A percentile compares a stretch with the other conserved stretches of the same genome.
Evolutionary conservation across 192 early-diverging fungal species (phyloP).

Genomic region (Coemansia nantahalensis): DNA sequence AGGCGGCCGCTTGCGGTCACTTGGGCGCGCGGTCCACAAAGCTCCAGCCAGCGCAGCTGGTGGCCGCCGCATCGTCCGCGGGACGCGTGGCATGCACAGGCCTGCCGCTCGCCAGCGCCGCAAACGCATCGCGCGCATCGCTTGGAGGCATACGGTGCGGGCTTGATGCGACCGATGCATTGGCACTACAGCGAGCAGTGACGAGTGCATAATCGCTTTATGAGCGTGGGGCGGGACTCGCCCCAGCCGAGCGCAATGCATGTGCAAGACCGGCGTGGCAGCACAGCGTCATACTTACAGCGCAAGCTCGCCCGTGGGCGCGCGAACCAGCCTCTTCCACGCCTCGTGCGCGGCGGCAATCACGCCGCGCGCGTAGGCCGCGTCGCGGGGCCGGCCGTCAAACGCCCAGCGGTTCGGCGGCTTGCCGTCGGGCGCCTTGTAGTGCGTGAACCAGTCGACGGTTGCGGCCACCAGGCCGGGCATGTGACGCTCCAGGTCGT

Average conservation of each 20-base stretch:
- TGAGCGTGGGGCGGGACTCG: no score
- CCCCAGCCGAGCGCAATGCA: neutral
- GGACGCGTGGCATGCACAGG: conserved; percentile 4
- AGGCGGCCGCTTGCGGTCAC: no score
- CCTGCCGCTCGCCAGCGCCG: conserved; percentile 8
- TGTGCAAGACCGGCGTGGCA: no score
- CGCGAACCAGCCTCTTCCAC: conserved; percentile 80
- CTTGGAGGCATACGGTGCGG: conserved; percentile 11
- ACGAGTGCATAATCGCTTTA: no score
- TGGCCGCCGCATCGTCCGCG: neutral
- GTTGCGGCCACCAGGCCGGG: conserved; percentile 93
- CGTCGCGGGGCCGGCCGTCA: conserved; percentile 68
- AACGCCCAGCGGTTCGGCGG: conserved; percentile 99
- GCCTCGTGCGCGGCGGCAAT: conserved; percentile 87
- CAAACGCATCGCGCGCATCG: conserved; percentile 19
- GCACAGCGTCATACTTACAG: no score
- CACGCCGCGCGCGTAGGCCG: conserved; percentile 22
- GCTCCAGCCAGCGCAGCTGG: neutral
- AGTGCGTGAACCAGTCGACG: conserved; percentile 99
- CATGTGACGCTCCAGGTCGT: conserved; percentile 92
- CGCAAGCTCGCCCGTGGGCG: conserved; percentile 7
- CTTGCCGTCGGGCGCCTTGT: conserved; percentile 99
- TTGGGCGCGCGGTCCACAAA: no score
- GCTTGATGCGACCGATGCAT: conserved; percentile 28
- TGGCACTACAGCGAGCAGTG: conserved; percentile 39